Evolutionary conservation across 108 stramenopile species (phyloP), one percentile per base, ranked within the genome.

Genomic region (Cyclotella sp.): DNA sequence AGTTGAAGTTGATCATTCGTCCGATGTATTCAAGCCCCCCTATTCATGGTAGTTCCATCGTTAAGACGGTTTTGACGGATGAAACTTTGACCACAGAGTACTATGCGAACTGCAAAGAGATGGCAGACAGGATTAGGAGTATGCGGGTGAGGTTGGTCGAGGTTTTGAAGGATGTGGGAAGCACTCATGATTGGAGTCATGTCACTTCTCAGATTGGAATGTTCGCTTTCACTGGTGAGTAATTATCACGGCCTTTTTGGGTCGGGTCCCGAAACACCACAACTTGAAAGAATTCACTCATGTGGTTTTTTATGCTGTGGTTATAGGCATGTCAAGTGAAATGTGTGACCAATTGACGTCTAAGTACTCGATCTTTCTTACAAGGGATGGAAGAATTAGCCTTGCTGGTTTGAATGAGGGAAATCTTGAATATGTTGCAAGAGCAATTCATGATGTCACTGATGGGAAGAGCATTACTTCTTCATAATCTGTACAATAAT

Each of bases 21-120:
- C 97, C 99, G 47, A 98, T 97, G 96, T 99, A 99, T 85, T 92
- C 90, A 53, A 92, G 86, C 63, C 99, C 99, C 28, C 99, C 99
- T 47, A 75, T 91, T 45, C 91, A 98, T 79, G 99, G 99, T 34
- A 93, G 93, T 34, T 86, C 92, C 22, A 97, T 99, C 76, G 99
- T 99, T 9, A 75, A 86, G 60, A 95, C 91, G 22, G 91, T 99
- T 10, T 86, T 99, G 70, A 87, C 78, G 24, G 92, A 98, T 84
- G 77, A 86, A 0, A 69, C 63, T 21, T 76, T 99, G 55, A 79
- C 89, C 24, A 59, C 63, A 44, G 88, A 97, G 74, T 99, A 97
- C 84, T 86, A 89, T 78, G 73, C 80, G 46, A 96, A 98, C 82
- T 98, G 97, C 75, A 82, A 87, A 60, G 78, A 69, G 55, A 99